phyloP scores from a whole-genome alignment of 164 flowering plant genomes.

The Magnolia changhungtana region DNA sequence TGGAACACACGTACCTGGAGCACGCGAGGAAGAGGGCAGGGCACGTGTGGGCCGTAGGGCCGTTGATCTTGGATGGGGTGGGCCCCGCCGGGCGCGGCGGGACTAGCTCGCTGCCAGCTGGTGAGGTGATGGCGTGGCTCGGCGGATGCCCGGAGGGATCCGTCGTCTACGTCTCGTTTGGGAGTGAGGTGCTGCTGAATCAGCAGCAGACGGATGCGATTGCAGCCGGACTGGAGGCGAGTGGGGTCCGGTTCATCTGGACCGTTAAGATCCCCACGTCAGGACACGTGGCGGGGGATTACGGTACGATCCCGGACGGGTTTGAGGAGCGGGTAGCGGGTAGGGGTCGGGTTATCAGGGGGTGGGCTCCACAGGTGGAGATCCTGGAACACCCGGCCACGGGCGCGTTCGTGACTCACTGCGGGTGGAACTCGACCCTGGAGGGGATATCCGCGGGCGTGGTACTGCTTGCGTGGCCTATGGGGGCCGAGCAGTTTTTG shows the following conservation, averaged over 20 bases:
- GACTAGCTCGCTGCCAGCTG: slow-evolving; percentile 11
- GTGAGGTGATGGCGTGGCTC: slow-evolving; percentile 33
- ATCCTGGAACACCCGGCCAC: slow-evolving; percentile 27
- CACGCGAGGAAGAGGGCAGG: slow-evolving; percentile 16
- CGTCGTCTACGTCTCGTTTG: slow-evolving; percentile 46
- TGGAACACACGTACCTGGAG: slow-evolving; percentile 20
- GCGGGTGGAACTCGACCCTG: slow-evolving; percentile 39
- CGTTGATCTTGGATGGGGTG: slow-evolving; percentile 18
- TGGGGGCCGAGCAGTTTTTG: slow-evolving; percentile 24
- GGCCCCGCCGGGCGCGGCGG: slow-evolving; percentile 22
- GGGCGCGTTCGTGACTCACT: slow-evolving; percentile 32
- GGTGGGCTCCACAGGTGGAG: slow-evolving; percentile 43
- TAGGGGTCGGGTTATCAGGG: slow-evolving; percentile 31
- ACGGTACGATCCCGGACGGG: slow-evolving; percentile 24
- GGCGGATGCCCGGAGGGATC: slow-evolving; percentile 21
- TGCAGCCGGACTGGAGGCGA: slow-evolving; percentile 33
- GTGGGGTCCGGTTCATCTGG: slow-evolving; percentile 38
- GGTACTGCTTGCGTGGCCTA: slow-evolving; percentile 30
- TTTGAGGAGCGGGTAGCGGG: slow-evolving; percentile 34
- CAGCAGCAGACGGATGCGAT: slow-evolving; percentile 26
- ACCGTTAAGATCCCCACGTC: slow-evolving; percentile 14
- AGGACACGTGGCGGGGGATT: slow-evolving; percentile 13
- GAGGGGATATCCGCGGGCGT: slow-evolving; percentile 28
- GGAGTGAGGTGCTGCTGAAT: slow-evolving; percentile 31
- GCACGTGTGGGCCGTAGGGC: slow-evolving; percentile 41